Evolutionary conservation across 139 green algal genomes (phyloP).

Genomic region (Yamagishiella unicocca): DNA sequence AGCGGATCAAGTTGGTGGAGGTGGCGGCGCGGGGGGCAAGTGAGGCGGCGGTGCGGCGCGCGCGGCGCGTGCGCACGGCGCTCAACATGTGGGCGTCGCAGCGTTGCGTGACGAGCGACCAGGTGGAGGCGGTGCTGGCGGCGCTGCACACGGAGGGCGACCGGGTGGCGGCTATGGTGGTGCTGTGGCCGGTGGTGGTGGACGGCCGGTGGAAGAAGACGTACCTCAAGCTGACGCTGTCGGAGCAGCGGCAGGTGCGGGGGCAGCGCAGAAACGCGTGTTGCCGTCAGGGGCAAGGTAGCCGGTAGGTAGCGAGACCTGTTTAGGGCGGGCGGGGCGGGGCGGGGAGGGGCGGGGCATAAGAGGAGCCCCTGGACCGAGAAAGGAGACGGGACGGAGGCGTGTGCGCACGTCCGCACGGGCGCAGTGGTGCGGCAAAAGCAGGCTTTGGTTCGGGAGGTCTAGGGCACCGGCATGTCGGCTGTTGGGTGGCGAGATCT

Average conservation of each 20-base stretch:
- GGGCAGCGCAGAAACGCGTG: too few relatives aligned
- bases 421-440: too few relatives aligned
- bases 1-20: slow-evolving; percentile 19
- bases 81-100: slow-evolving; percentile 47
- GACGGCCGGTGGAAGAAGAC: slow-evolving; percentile 33
- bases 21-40: slow-evolving; percentile 26
- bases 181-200: slow-evolving; percentile 52
- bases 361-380: too few relatives aligned
- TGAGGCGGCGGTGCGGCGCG: slow-evolving; percentile 26
- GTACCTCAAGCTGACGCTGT: slow-evolving; percentile 30
- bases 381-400: not conserved
- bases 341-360: not conserved
- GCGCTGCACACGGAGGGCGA: slow-evolving; percentile 38
- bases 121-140: slow-evolving; percentile 24
- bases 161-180: slow-evolving; percentile 39
- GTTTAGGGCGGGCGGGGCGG: not conserved
- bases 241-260: slow-evolving; percentile 50
- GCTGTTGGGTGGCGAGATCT: too few relatives aligned
- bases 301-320: not conserved
- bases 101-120: slow-evolving; percentile 23
- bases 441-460: too few relatives aligned
- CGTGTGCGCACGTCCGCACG: not conserved
- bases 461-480: too few relatives aligned
- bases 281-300: not conserved
- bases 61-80: slow-evolving; percentile 43